Conservation (phyloP, 1,139 yeast genomes). For the Barnettozyma hawaiiensis region DNA sequence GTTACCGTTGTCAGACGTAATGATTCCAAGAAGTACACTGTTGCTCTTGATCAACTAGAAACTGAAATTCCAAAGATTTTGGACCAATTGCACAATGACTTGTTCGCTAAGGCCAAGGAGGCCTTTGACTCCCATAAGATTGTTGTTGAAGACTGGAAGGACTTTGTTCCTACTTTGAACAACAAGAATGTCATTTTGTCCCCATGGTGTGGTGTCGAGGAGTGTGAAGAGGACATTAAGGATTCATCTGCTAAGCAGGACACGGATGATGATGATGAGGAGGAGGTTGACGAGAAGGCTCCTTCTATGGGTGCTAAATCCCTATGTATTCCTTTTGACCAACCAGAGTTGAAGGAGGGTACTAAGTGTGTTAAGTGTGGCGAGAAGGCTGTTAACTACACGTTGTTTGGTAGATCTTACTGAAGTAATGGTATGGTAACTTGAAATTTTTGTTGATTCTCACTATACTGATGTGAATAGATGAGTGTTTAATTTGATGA, state of each 20-base stretch:
- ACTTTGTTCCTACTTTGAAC: slow-evolving; percentile 90
- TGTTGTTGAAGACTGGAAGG: slow-evolving; percentile 77
- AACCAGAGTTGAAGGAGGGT: slow-evolving; percentile 71
- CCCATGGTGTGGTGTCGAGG: slow-evolving; percentile 96
- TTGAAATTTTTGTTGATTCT: slow-evolving; percentile 1
- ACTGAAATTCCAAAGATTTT: slow-evolving; percentile 67
- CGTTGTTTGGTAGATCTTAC: slow-evolving; percentile 96
- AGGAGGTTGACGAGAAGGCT: slow-evolving; percentile 88
- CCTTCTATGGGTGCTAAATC: slow-evolving; percentile 99
- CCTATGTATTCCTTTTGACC: slow-evolving; percentile 92
- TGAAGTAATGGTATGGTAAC: no score
- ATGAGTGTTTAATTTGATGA: background rate
- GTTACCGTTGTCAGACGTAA: slow-evolving; percentile 93
- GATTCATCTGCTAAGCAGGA: slow-evolving; percentile 80
- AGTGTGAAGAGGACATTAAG: slow-evolving; percentile 96
- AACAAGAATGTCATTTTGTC: slow-evolving; percentile 83
- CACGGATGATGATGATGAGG: slow-evolving; percentile 77
- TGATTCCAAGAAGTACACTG: slow-evolving; percentile 65
- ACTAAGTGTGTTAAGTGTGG: slow-evolving; percentile 88
- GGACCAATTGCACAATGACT: slow-evolving; percentile 71
- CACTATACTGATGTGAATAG: background rate
- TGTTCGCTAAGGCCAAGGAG: slow-evolving; percentile 75
- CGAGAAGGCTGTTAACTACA: slow-evolving; percentile 66
- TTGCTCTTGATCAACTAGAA: slow-evolving; percentile 61
- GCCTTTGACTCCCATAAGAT: slow-evolving; percentile 80